phyloP scores from a whole-genome alignment of 2,329 filamentous ascomycete genomes.

The Myriosclerotinia curreyana region DNA sequence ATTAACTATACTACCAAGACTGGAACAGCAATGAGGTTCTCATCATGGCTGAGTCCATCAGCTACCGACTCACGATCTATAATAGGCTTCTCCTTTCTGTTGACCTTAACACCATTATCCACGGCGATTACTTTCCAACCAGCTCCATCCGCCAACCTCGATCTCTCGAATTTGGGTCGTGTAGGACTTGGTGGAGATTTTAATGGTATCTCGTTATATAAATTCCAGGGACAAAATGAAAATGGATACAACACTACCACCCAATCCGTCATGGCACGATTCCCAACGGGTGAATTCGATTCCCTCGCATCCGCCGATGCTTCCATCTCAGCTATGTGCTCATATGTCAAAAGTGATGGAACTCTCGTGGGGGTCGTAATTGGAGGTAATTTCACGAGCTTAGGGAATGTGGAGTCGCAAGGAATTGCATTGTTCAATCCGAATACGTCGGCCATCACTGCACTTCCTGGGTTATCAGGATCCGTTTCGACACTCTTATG shows the following conservation, averaged over 20 bases:
- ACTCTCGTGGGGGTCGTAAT: slow-evolving; percentile 72
- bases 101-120: slow-evolving; percentile 43
- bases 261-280: slow-evolving; percentile 73
- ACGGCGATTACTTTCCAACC: slow-evolving; percentile 57
- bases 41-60: slow-evolving; percentile 37
- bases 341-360: slow-evolving; percentile 65
- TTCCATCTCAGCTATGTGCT: slow-evolving; percentile 84
- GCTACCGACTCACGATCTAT: slow-evolving; percentile 34
- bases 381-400: slow-evolving; percentile 92
- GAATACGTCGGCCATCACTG: slow-evolving; percentile 63
- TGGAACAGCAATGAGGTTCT: slow-evolving; percentile 37
- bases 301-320: slow-evolving; percentile 75
- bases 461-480: slow-evolving; percentile 78
- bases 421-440: slow-evolving; percentile 81
- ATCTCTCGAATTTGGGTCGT: slow-evolving; percentile 73
- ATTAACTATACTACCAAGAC: slow-evolving; percentile 25
- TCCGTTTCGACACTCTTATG: slow-evolving; percentile 81
- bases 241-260: slow-evolving; percentile 64
- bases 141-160: slow-evolving; percentile 68
- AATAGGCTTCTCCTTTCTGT: slow-evolving; percentile 45
- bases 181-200: slow-evolving; percentile 88
- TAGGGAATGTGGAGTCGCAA: slow-evolving; percentile 71
- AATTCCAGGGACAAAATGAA: slow-evolving; percentile 78
- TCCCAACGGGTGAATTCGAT: slow-evolving; percentile 82
- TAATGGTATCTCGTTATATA: slow-evolving; percentile 83